Evolutionary conservation across 164 flowering plant genomes (phyloP), one percentile per base, ranked within the genome.

Genomic region (Stephania cephalantha): DNA sequence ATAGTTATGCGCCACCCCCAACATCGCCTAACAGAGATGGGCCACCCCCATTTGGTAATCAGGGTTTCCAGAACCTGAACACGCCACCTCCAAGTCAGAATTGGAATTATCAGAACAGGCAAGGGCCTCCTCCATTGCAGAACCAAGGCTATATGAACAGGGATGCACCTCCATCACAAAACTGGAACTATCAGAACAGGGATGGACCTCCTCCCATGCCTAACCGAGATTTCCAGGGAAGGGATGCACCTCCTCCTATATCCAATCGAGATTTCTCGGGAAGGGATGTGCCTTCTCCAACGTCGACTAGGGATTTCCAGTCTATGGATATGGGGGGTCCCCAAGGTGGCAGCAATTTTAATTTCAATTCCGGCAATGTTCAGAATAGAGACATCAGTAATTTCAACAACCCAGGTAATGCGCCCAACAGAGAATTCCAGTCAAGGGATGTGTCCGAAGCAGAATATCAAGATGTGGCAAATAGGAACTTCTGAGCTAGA

Each of bases 281-380:
- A 7, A 71, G 70, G 74, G 74, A 76, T 29, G 64, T 63, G 22
- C 65, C 78, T 5, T 17, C 74, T 53, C 35, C 42, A 35, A 35
- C 42, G 42, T 4, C 42, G 42, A 66, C 48, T 18, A 6, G 65
- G 48, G 79, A 66, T 9, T 70, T 22, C 15, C 70, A 71, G 9
- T 46, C 2, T 7, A 46, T 65, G 66, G 70, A 76, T 18, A 72
- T n/a, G 31, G 74, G 71, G 10, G 20, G 20, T 46, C 13, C 20
- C 4, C 72, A n/a, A n/a, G 58, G 55, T 61, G 55, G 72, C 58
- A 72, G 72, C 58, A 72, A 75, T 13, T 74, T 67, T 64, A 68
- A 22, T n/a, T 3, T 15, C 68, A 55, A 29, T 15, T 15, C 44
- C 13, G 74, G 74, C 30, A 53, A 72, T 35, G 35, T 42, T 13